Base-by-base conservation (phyloP, 2,329 filamentous ascomycete genomes). In the Fusarium falciforme region DNA sequence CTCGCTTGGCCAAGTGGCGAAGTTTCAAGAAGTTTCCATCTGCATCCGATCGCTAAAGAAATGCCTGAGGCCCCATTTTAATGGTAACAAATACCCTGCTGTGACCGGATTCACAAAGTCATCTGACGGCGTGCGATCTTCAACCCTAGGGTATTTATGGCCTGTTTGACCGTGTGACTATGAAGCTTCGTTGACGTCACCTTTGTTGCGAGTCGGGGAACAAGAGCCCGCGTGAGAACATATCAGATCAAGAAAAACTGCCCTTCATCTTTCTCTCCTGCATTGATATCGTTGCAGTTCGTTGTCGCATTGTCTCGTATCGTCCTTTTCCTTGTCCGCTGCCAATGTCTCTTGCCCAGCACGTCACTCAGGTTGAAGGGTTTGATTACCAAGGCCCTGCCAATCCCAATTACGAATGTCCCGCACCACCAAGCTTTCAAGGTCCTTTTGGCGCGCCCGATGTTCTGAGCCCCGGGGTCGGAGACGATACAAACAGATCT, bases 271-370 rank as follows among this genome's bases (percentile, higher is more conserved):
- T 58, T 58, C 22, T 12, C 14, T 47, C 14, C 8, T 47, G 8
- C 22, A 27, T 27, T 27, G 2, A 6, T 27, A 27, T 47, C 8
- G 14, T 47, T 9, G 8, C 14, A 33, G 2, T 16, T 35, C 11
- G 29, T 25, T 14, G 5, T n/a, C 29, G 2, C 14, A 20, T 3
- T 40, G 6, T 5, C 25, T 9, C 22, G 16, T 58, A 31, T 33
- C 8, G n/a, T 36, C 6, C 38, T 31, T 20, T 14, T 40, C 16
- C 17, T 62, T 33, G 9, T 36, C n/a, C 17, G 8, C 44, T 54
- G 57, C 65, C 64, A 68, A 85, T 85, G 84, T 85, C 84, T 73
- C 81, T 85, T 68, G 84, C 81, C 72, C 84, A 84, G 70, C 84
- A 85, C 77, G 82, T 85, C 63, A 85, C 83, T 17, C 80, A 83